Evolutionary conservation across 108 stramenopile genomes (phyloP).

Genomic region (Skeletonema tropicum): DNA sequence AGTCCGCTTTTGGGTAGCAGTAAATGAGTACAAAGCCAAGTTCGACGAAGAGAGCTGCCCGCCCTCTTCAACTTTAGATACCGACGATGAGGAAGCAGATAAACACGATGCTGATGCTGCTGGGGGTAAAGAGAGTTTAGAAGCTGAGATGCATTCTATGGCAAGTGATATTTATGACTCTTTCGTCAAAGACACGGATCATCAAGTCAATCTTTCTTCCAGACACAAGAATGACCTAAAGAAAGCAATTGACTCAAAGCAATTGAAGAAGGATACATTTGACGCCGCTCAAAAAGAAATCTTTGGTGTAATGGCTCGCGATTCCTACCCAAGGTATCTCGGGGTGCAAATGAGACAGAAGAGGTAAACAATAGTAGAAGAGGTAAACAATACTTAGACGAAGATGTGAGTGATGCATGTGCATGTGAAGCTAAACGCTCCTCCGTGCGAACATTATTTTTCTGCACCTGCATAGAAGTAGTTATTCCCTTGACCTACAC

Average conservation of each 20-base stretch:
- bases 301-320: constrained; percentile 50
- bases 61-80: not conserved
- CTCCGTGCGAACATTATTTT: too few relatives aligned
- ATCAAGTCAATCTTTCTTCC: constrained; percentile 48
- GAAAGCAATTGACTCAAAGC: constrained; percentile 29
- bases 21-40: constrained; percentile 46
- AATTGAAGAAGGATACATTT: constrained; percentile 37
- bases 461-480: too few relatives aligned
- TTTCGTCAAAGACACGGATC: not conserved
- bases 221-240: constrained; percentile 37
- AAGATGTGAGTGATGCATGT: too few relatives aligned
- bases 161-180: constrained; percentile 24
- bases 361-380: not conserved
- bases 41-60: constrained; percentile 22
- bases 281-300: constrained; percentile 51
- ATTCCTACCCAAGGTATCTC: constrained; percentile 48
- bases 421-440: too few relatives aligned
- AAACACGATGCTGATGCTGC: not conserved
- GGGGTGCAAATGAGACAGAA: not conserved
- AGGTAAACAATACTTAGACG: not conserved
- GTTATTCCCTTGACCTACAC: not conserved
- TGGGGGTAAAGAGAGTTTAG: not conserved
- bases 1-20: constrained; percentile 52
- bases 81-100: constrained; percentile 1
- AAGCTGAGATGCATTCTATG: constrained; percentile 3